These are phyloP conservation scores for Fusarium irregulare DNA, from an alignment of 2,329 filamentous ascomycete genomes.

Conservation along the genomic window DNA sequence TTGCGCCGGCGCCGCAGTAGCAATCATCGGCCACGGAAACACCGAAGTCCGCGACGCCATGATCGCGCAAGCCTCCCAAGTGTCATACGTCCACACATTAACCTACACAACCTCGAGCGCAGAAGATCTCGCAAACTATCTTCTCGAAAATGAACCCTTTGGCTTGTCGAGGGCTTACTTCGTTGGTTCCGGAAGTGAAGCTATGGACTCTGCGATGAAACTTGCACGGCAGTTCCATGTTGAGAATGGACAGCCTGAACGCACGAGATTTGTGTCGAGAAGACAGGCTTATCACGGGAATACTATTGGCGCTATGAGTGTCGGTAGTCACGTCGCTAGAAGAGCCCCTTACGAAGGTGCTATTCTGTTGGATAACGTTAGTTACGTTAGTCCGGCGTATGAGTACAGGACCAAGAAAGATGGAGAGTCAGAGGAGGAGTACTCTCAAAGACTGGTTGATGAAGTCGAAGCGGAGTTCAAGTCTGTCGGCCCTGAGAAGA, in stretches of 20 bases:
- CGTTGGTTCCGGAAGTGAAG: constrained; percentile 51
- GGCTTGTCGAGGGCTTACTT: constrained; percentile 55
- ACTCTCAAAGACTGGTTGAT: constrained; percentile 68
- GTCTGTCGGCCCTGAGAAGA: constrained; percentile 70
- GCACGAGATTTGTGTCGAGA: constrained; percentile 56
- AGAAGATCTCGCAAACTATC: constrained; percentile 48
- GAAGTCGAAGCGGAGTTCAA: constrained; percentile 77
- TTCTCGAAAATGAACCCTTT: constrained; percentile 53
- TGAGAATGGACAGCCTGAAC: constrained; percentile 52
- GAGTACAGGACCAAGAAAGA: constrained; percentile 67
- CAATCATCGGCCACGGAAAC: constrained; percentile 72
- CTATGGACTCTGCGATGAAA: constrained; percentile 62
- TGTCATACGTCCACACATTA: constrained; percentile 58
- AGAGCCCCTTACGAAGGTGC: constrained; percentile 67
- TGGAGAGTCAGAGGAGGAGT: constrained; percentile 66
- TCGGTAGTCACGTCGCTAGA: constrained; percentile 71
- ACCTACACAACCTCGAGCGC: constrained; percentile 64
- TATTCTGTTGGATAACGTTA: constrained; percentile 57
- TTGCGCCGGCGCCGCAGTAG: constrained; percentile 73
- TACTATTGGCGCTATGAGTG: constrained; percentile 70
- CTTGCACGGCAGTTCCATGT: constrained; percentile 61
- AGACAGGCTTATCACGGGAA: constrained; percentile 61
- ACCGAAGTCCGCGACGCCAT: constrained; percentile 70
- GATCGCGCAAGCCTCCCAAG: constrained; percentile 65
- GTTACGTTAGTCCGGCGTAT: constrained; percentile 74